These are phyloP conservation scores for Colletotrichum incanum DNA, from an alignment of 2,329 filamentous ascomycete genomes.

Conservation along the genomic window DNA sequence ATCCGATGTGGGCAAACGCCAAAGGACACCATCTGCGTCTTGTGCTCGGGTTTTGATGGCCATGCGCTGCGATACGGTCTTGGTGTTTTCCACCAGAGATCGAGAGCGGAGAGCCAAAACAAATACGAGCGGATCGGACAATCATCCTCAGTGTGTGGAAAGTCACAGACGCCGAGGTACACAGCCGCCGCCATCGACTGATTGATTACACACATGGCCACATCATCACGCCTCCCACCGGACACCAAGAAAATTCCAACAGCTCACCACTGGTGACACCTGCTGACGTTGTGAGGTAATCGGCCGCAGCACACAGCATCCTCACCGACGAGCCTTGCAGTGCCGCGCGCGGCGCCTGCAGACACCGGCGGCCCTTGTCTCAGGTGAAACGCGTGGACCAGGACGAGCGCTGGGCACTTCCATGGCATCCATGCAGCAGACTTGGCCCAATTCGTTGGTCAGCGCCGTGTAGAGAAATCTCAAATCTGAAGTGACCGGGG, in stretches of 20 bases:
- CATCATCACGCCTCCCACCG: constrained; percentile 14
- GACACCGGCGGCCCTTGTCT: constrained; percentile 35
- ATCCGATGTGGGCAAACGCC: neutral
- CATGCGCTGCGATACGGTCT: constrained; percentile 6
- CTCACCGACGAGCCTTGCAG: constrained; percentile 7
- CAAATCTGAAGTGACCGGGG: neutral
- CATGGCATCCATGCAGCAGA: constrained; percentile 5
- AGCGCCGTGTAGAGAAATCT: constrained; percentile 1
- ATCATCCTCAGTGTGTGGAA: neutral
- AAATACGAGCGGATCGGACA: neutral
- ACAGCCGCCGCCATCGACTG: neutral
- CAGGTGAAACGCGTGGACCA: constrained; percentile 39
- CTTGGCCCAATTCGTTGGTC: neutral
- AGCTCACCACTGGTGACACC: neutral
- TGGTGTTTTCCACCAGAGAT: neutral
- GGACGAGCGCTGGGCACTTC: constrained; percentile 27
- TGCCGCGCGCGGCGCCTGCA: constrained; percentile 37
- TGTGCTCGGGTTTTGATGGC: neutral
- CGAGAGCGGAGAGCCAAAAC: neutral
- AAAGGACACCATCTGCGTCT: neutral
- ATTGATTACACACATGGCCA: constrained; percentile 2
- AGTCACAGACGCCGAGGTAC: neutral
- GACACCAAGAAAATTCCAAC: neutral
- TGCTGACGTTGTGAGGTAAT: neutral
- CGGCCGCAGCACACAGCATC: neutral